Percentiles rank a stretch among this genome's conserved stretches.
These are phyloP conservation scores for Ambispora gerdemannii DNA, from an alignment of 192 early-diverging fungal genomes.

Conservation along the genomic window DNA sequence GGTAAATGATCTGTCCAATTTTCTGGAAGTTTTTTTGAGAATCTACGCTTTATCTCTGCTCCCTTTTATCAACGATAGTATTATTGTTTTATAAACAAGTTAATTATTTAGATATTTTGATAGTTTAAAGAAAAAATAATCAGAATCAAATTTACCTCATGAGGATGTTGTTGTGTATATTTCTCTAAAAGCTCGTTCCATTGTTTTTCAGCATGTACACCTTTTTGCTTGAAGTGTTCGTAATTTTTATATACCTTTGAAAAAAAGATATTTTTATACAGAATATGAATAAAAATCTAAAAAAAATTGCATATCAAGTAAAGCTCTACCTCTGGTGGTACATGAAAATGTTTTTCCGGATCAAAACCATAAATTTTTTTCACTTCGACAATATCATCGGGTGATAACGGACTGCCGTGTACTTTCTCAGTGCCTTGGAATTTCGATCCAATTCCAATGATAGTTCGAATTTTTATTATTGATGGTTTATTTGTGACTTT, in stretches of 20 bases:
- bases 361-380: constrained; percentile 85
- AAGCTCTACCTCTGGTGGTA: constrained; percentile 60
- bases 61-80: constrained; percentile 43
- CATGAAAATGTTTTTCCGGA: constrained; percentile 67
- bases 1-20: constrained; percentile 73
- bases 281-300: constrained; percentile 57
- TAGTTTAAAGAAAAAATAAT: background rate
- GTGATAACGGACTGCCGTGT: constrained; percentile 84
- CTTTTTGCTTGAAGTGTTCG: constrained; percentile 52
- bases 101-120: too few relatives aligned
- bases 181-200: constrained; percentile 75
- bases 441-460: constrained; percentile 90
- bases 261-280: constrained; percentile 56
- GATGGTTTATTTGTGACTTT: constrained; percentile 83
- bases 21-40: constrained; percentile 68
- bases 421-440: constrained; percentile 87
- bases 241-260: constrained; percentile 57
- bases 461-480: constrained; percentile 85
- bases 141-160: constrained; percentile 32
- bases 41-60: constrained; percentile 72
- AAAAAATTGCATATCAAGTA: constrained; percentile 21
- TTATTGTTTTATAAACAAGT: too few relatives aligned
- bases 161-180: constrained; percentile 69
- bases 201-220: constrained; percentile 60
- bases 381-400: constrained; percentile 72